phyloP scores from a whole-genome alignment of 352 stramenopile species.

The Phytophthora quininea region DNA sequence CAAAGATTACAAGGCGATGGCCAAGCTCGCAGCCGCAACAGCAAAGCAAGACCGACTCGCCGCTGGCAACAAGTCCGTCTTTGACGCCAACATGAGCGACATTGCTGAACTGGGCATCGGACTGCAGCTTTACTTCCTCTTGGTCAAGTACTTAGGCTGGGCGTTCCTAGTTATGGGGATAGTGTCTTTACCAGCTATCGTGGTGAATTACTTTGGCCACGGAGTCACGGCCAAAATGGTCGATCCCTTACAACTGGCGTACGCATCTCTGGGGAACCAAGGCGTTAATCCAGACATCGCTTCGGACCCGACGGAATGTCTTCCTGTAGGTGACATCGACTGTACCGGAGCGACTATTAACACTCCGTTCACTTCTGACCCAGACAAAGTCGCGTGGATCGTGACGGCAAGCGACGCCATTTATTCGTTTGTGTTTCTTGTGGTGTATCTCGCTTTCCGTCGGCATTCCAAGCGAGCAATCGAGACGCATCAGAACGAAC shows the following conservation, averaged over 20 bases:
- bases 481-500: conserved; percentile 71
- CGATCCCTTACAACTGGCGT: conserved; percentile 74
- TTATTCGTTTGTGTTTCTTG: conserved; percentile 74
- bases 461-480: conserved; percentile 51
- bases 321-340: conserved; percentile 65
- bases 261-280: conserved; percentile 80
- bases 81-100: conserved; percentile 68
- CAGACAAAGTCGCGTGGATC: conserved; percentile 72
- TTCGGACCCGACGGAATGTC: conserved; percentile 48
- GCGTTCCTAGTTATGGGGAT: conserved; percentile 78
- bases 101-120: conserved; percentile 83
- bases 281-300: conserved; percentile 65
- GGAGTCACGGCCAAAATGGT: conserved; percentile 69
- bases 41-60: conserved; percentile 66
- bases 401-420: conserved; percentile 63
- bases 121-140: conserved; percentile 86
- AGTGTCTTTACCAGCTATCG: conserved; percentile 63
- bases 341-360: conserved; percentile 69
- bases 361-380: conserved; percentile 71
- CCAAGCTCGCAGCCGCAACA: conserved; percentile 43
- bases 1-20: conserved; percentile 62
- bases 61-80: conserved; percentile 65
- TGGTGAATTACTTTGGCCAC: conserved; percentile 69
- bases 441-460: conserved; percentile 69
- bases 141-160: conserved; percentile 77